Evolutionary conservation across 768 basidiomycete species (phyloP).

Genomic region (Chalciporus chontae): DNA sequence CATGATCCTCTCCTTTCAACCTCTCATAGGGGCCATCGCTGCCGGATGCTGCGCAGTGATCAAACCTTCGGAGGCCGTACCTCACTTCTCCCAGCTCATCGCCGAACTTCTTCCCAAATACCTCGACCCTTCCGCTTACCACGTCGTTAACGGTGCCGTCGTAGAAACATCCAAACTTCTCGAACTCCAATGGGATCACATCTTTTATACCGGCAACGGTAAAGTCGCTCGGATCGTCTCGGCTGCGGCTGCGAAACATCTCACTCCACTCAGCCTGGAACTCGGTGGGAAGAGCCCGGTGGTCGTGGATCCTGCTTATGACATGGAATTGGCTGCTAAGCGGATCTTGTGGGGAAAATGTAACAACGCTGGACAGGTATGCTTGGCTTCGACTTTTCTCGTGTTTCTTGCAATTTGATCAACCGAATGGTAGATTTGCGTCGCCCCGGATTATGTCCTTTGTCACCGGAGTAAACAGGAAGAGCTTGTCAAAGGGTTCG

Average conservation of each 20-base stretch:
- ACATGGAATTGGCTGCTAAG: slow-evolving; percentile 52
- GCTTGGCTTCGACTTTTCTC: background rate
- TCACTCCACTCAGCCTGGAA: slow-evolving; percentile 34
- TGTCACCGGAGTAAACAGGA: slow-evolving; percentile 41
- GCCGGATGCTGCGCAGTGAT: slow-evolving; percentile 68
- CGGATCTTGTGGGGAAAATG: slow-evolving; percentile 67
- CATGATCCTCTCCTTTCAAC: slow-evolving; percentile 49
- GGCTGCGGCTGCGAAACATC: slow-evolving; percentile 26
- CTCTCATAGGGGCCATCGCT: slow-evolving; percentile 67
- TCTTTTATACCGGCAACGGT: slow-evolving; percentile 38
- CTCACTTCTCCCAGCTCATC: slow-evolving; percentile 47
- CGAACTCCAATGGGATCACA: slow-evolving; percentile 31
- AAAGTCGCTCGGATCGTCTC: slow-evolving; percentile 24
- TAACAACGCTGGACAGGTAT: slow-evolving; percentile 61
- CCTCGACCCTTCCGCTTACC: slow-evolving; percentile 47
- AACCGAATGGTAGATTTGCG: slow-evolving; percentile 31
- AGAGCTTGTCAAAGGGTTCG: slow-evolving; percentile 43
- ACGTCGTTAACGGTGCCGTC: slow-evolving; percentile 48
- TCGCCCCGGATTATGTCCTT: slow-evolving; percentile 45
- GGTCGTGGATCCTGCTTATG: slow-evolving; percentile 39
- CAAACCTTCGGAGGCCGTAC: slow-evolving; percentile 61
- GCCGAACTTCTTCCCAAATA: slow-evolving; percentile 54
- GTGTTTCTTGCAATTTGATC: background rate
- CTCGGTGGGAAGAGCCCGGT: slow-evolving; percentile 44
- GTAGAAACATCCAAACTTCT: slow-evolving; percentile 35